phyloP scores from a whole-genome alignment of 495 filamentous ascomycete species.

The Amphirosellinia nigrospora region DNA sequence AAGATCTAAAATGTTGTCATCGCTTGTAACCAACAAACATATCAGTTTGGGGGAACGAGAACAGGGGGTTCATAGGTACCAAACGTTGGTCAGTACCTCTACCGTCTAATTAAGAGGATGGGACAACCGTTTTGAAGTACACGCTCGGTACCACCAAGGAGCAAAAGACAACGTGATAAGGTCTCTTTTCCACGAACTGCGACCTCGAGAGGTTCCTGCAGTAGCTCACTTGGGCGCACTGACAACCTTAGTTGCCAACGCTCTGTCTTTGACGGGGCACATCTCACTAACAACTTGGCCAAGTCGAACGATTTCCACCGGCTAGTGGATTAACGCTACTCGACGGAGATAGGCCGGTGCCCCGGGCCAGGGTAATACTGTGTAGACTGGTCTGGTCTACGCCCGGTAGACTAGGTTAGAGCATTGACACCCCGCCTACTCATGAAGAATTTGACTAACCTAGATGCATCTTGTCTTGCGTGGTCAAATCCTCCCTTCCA shows the following conservation, averaged over 20 bases:
- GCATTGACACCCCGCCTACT: not conserved
- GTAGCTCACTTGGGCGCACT: constrained; percentile 7
- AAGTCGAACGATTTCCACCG: not conserved
- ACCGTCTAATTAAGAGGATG: not conserved
- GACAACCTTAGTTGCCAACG: not conserved
- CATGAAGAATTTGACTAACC: not conserved
- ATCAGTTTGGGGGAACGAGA: not conserved
- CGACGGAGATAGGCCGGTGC: constrained; percentile 8
- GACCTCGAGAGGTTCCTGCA: constrained; percentile 12
- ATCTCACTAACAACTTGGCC: constrained; percentile 3
- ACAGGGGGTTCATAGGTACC: not conserved
- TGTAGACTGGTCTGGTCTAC: not conserved
- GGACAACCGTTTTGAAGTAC: not conserved
- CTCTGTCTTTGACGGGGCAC: not conserved
- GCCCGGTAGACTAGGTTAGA: not conserved
- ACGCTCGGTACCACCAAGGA: not conserved
- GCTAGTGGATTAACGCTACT: not conserved
- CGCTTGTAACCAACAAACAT: not conserved
- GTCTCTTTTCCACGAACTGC: not conserved
- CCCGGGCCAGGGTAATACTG: constrained; percentile 8
- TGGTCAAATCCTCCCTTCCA: not conserved
- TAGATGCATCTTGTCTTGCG: not conserved
- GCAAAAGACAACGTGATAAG: not conserved
- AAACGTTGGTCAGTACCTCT: not conserved
- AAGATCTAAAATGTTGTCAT: not conserved